These are phyloP conservation scores for Trichoderma sp. DNA, from an alignment of 2,329 filamentous ascomycete genomes.

Conservation along the genomic window DNA sequence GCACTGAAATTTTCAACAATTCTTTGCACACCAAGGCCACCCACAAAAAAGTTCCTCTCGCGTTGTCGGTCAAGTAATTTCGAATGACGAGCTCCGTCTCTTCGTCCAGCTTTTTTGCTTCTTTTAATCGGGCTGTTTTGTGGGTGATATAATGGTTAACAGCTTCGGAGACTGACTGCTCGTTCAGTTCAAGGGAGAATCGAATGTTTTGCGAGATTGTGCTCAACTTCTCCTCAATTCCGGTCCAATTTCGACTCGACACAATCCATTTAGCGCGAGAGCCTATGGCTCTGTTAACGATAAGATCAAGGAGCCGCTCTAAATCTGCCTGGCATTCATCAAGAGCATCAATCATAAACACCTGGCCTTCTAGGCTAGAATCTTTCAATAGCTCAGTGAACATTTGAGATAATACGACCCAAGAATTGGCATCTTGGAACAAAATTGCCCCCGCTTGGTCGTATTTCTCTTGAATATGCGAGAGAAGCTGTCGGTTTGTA, in stretches of 20 bases:
- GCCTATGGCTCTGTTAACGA: constrained; percentile 21
- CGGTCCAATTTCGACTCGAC: constrained; percentile 44
- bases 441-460: constrained; percentile 24
- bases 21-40: constrained; percentile 27
- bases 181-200: constrained; percentile 41
- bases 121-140: constrained; percentile 35
- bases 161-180: constrained; percentile 36
- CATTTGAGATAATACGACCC: neutral
- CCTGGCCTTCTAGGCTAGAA: neutral
- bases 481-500: constrained; percentile 36
- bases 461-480: constrained; percentile 38
- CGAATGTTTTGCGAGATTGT: constrained; percentile 24
- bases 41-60: constrained; percentile 38
- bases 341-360: constrained; percentile 48
- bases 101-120: constrained; percentile 14
- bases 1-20: constrained; percentile 18
- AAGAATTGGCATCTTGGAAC: neutral
- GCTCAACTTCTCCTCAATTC: constrained; percentile 38
- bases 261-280: constrained; percentile 43
- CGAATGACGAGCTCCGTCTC: constrained; percentile 15
- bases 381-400: neutral
- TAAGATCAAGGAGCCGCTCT: constrained; percentile 40
- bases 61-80: constrained; percentile 31
- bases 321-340: constrained; percentile 41
- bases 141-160: constrained; percentile 40